Evolutionary conservation across 2,329 filamentous ascomycete genomes (phyloP), one percentile per base, ranked within the genome.

Genomic region (Beauveria sp.): DNA sequence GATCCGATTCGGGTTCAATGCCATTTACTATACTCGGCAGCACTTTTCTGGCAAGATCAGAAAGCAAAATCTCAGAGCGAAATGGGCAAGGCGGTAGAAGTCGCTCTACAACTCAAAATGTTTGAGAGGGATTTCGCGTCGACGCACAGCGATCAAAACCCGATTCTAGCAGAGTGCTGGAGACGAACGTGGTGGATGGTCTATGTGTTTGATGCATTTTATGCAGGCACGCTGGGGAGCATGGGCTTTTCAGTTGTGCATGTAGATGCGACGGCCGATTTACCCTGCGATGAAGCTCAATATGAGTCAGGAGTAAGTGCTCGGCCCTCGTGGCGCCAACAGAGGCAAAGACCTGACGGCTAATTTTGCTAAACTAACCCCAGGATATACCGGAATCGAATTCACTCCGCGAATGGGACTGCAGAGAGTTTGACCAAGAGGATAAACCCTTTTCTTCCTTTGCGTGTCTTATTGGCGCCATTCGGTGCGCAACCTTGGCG

Each of bases 171-270:
- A 59, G 87, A 90, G 69, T 83, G 79, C 65, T 80, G 85, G 75
- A 79, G 87, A 51, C 78, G 87, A 56, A 89, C 87, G 1, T 90
- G 87, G 87, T 90, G 87, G 87, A 82, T 83, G 66, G 72, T 89
- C 55, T 88, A 83, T 66, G 78, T 83, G 18, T 75, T 83, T 4
- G 87, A 89, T 68, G 83, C 81, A 0, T 71, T 69, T n/a, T 73
- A 73, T 10, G 69, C 70, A 0, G 73, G 69, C 0, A 76, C 73
- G 0, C 40, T 69, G 26, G 67, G 72, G 0, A 67, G 61, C 0
- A 65, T 68, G 53, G 67, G 64, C 0, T 72, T 76, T 16, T 64
- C 67, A 1, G 67, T 69, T 0, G 54, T 69, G 1, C 74, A 75
- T 45, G 73, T 87, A 0, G 72, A 78, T 1, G 77, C 79, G 0